These are phyloP conservation scores for Populus ilicifolia DNA, from an alignment of 345 rosid species.

Conservation along the genomic window DNA sequence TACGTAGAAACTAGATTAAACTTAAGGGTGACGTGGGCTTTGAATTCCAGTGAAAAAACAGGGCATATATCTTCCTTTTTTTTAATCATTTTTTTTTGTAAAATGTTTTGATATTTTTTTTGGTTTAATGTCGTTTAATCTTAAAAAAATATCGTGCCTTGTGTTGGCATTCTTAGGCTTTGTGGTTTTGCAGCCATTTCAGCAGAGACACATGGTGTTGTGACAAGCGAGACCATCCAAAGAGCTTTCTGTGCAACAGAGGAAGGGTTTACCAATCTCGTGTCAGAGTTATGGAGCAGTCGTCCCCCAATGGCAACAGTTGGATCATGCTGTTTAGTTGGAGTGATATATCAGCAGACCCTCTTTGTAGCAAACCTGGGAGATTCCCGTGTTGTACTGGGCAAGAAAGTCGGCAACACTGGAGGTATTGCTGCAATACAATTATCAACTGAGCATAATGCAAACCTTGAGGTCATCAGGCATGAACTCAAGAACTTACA, in stretches of 20 bases:
- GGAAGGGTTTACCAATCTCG: slow-evolving; percentile 72
- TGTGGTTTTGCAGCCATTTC: slow-evolving; percentile 80
- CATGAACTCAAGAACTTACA: slow-evolving; percentile 78
- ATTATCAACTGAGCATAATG: slow-evolving; percentile 86
- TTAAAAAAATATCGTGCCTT: slow-evolving; percentile 43
- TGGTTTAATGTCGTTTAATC: background rate
- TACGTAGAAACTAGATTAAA: slow-evolving; percentile 1
- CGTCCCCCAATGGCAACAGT: slow-evolving; percentile 66
- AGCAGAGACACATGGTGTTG: slow-evolving; percentile 65
- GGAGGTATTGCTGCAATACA: slow-evolving; percentile 72
- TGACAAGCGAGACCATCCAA: slow-evolving; percentile 60
- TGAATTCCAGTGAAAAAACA: background rate
- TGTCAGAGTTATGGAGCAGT: slow-evolving; percentile 60
- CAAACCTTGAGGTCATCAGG: slow-evolving; percentile 69
- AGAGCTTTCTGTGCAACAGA: slow-evolving; percentile 73
- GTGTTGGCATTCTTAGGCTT: slow-evolving; percentile 67
- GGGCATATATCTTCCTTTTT: background rate
- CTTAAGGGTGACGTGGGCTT: background rate
- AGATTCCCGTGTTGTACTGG: slow-evolving; percentile 79
- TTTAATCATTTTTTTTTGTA: background rate
- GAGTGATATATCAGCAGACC: slow-evolving; percentile 66
- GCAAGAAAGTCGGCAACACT: slow-evolving; percentile 71
- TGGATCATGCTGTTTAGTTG: slow-evolving; percentile 88
- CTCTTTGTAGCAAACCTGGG: slow-evolving; percentile 86
- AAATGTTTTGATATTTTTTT: background rate